These are phyloP conservation scores for Galeopsis tetrahit DNA, from an alignment of 257 asterid species.

Conservation along the genomic window DNA sequence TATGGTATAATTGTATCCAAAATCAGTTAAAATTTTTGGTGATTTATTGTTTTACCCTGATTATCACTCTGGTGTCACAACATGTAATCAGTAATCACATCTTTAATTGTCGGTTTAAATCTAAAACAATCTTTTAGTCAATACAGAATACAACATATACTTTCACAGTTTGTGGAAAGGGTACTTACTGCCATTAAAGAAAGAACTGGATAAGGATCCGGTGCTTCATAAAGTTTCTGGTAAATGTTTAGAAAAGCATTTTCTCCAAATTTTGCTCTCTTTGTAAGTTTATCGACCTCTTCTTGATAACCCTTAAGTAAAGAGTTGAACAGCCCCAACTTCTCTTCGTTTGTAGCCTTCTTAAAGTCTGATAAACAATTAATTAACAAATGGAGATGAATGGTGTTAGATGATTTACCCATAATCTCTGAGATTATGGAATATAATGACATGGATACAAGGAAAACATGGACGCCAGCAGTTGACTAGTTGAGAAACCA, in stretches of 20 bases:
- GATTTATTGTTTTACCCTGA: background rate
- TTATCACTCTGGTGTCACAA: background rate
- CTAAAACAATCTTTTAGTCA: background rate
- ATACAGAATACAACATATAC: background rate
- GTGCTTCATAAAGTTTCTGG: constrained; percentile 97
- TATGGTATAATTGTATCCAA: background rate
- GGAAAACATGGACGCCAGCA: constrained; percentile 4
- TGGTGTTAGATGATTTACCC: constrained; percentile 19
- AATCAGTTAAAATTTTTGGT: background rate
- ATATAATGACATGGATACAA: constrained; percentile 23
- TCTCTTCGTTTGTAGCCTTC: constrained; percentile 92
- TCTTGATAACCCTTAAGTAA: constrained; percentile 98
- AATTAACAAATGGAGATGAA: constrained; percentile 28
- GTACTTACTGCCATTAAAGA: constrained; percentile 82
- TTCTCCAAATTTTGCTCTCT: constrained; percentile 96
- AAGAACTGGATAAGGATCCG: constrained; percentile 91
- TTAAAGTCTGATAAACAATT: constrained; percentile 69
- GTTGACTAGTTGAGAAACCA: constrained; percentile 10
- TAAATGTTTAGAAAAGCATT: constrained; percentile 96
- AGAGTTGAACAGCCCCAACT: constrained; percentile 73
- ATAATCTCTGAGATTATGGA: constrained; percentile 13
- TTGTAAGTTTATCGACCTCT: constrained; percentile 98
- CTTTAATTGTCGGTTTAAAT: background rate
- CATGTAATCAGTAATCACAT: background rate
- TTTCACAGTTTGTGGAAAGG: constrained; percentile 10